These are phyloP conservation scores for Volutella citrinella DNA, from an alignment of 2,329 filamentous ascomycete genomes.

Conservation along the genomic window DNA sequence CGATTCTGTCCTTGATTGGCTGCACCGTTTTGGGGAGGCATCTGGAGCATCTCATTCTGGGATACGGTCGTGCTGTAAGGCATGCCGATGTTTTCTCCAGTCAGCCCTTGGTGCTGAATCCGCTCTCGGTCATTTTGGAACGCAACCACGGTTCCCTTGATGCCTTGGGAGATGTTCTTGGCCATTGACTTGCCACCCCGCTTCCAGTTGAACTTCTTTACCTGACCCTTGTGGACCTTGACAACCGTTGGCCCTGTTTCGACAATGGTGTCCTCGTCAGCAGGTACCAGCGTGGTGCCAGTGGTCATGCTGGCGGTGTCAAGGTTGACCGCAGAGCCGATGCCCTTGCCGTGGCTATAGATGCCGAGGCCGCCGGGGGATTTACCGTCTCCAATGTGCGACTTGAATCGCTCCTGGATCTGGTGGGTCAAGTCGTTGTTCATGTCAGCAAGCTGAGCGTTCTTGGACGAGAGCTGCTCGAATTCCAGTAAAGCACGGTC, in stretches of 20 bases:
- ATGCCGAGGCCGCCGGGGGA: slow-evolving; percentile 56
- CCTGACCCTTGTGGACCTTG: slow-evolving; percentile 89
- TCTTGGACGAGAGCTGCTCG: slow-evolving; percentile 90
- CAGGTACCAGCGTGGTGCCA: slow-evolving; percentile 55
- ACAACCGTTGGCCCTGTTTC: slow-evolving; percentile 85
- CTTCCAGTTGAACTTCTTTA: slow-evolving; percentile 99
- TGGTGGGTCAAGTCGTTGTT: slow-evolving; percentile 94
- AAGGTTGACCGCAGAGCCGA: slow-evolving; percentile 49
- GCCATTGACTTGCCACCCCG: slow-evolving; percentile 92
- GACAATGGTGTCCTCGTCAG: slow-evolving; percentile 65
- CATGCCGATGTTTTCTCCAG: slow-evolving; percentile 63
- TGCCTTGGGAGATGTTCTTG: slow-evolving; percentile 89
- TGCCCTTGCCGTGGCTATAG: slow-evolving; percentile 51
- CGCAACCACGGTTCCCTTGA: slow-evolving; percentile 86
- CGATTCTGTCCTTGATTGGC: slow-evolving; percentile 17
- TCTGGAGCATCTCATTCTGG: slow-evolving; percentile 47
- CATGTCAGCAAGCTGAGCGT: slow-evolving; percentile 88
- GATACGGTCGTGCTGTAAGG: slow-evolving; percentile 68
- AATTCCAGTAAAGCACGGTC: slow-evolving; percentile 95
- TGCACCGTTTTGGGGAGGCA: slow-evolving; percentile 25
- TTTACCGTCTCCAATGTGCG: slow-evolving; percentile 57
- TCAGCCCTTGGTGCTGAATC: slow-evolving; percentile 51
- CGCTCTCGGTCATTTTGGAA: slow-evolving; percentile 60
- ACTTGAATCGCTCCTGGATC: slow-evolving; percentile 90
- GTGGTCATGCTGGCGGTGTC: slow-evolving; percentile 54